Conservation (phyloP, 2,329 filamentous ascomycete species). For the Septoria linicola region DNA sequence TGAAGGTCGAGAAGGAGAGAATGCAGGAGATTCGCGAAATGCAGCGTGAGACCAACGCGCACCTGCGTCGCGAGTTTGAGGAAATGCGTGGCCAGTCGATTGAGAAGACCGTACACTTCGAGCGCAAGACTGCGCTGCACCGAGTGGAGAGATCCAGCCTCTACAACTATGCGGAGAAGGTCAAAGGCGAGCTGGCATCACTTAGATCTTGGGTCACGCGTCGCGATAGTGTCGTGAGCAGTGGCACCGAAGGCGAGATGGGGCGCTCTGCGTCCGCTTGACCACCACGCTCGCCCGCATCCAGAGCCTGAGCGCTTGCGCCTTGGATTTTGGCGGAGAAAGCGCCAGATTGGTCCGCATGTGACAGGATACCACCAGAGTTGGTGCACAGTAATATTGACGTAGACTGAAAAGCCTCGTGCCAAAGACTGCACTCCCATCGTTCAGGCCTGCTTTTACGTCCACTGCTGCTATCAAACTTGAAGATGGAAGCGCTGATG, state of each 20-base stretch:
- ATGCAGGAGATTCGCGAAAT: conserved; percentile 2
- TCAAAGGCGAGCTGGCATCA: background rate
- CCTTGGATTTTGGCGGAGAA: too few relatives aligned
- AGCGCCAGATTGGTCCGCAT: too few relatives aligned
- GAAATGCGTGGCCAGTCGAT: conserved; percentile 6
- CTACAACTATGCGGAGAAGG: background rate
- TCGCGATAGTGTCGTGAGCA: conserved; percentile 13
- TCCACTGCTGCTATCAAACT: background rate
- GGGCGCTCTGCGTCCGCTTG: conserved; percentile 3
- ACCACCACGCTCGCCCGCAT: background rate
- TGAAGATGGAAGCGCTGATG: conserved; percentile 54
- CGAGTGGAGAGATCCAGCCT: too few relatives aligned
- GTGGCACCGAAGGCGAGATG: background rate
- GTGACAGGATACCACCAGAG: too few relatives aligned
- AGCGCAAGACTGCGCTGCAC: background rate
- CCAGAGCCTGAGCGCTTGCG: too few relatives aligned
- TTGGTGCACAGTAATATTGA: too few relatives aligned
- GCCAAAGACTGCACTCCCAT: too few relatives aligned
- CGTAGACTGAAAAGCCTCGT: too few relatives aligned
- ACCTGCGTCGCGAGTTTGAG: conserved; percentile 10
- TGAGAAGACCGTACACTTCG: background rate
- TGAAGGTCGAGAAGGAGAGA: background rate
- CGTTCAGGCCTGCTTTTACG: background rate
- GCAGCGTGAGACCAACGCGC: conserved; percentile 4
- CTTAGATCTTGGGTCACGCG: conserved; percentile 1